Conservation (phyloP, 805 yeast species). For the Brettanomyces nanus region DNA sequence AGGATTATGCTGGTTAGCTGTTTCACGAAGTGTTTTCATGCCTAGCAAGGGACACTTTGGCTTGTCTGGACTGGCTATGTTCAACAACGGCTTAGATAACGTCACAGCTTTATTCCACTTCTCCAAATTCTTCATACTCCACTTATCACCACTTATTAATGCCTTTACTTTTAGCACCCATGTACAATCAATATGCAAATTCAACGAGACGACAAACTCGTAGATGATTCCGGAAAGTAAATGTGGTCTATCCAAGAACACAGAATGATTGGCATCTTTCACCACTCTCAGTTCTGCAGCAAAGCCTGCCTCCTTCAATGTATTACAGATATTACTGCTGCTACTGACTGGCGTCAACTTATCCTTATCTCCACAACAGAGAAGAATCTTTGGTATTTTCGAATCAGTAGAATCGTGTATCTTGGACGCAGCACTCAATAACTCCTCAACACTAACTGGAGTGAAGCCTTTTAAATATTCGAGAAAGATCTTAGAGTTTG, state of each 20-base stretch:
- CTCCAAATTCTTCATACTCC: conserved; percentile 70
- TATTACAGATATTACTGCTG: conserved; percentile 25
- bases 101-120: conserved; percentile 58
- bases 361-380: conserved; percentile 56
- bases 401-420: conserved; percentile 22
- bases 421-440: conserved; percentile 31
- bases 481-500: conserved; percentile 45
- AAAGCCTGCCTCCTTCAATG: conserved; percentile 22
- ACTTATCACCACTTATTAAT: conserved; percentile 57
- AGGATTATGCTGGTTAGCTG: conserved; percentile 57
- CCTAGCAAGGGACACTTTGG: conserved; percentile 47
- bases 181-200: conserved; percentile 50
- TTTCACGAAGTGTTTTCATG: conserved; percentile 67
- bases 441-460: conserved; percentile 35
- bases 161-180: conserved; percentile 66
- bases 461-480: conserved; percentile 43
- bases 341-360: conserved; percentile 37
- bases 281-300: conserved; percentile 31
- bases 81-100: conserved; percentile 37
- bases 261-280: conserved; percentile 54
- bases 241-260: conserved; percentile 57
- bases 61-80: conserved; percentile 16
- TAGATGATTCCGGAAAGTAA: conserved; percentile 51
- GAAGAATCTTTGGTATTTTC: conserved; percentile 32
- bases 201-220: conserved; percentile 42